Evolutionary conservation across 345 rosid genomes (phyloP).

Genomic region (Pelargonium nanum): DNA sequence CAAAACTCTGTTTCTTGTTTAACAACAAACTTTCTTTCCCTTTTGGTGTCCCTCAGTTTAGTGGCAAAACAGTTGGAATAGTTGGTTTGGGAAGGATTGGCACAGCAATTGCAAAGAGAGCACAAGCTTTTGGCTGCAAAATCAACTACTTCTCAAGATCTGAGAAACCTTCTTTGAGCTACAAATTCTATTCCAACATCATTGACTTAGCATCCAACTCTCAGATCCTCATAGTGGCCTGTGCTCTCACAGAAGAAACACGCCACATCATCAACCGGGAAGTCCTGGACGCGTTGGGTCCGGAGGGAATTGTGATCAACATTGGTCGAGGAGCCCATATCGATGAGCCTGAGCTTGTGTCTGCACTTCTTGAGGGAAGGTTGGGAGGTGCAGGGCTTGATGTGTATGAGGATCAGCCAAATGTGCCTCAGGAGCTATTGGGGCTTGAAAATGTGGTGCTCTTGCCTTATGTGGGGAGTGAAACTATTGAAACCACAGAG

Average conservation of each 20-base stretch:
- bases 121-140: neutral
- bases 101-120: neutral
- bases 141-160: neutral
- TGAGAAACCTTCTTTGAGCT: neutral
- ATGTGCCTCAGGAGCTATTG: neutral
- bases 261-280: neutral
- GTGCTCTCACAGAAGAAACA: neutral
- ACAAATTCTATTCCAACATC: neutral
- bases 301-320: neutral
- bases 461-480: neutral
- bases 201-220: neutral
- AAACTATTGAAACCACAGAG: neutral
- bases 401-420: neutral
- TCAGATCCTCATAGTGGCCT: neutral
- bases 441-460: neutral
- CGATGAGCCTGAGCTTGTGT: neutral
- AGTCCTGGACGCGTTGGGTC: neutral
- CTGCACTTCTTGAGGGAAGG: neutral
- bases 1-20: no score
- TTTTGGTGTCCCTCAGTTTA: neutral
- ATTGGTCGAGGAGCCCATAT: neutral
- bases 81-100: neutral
- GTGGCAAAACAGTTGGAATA: neutral
- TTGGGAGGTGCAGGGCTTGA: neutral
- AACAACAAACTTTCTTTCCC: neutral